Evolutionary conservation across 345 rosid genomes (phyloP), one percentile per base, ranked within the genome.

Genomic region (thale cress (Arabidopsis thaliana)): DNA sequence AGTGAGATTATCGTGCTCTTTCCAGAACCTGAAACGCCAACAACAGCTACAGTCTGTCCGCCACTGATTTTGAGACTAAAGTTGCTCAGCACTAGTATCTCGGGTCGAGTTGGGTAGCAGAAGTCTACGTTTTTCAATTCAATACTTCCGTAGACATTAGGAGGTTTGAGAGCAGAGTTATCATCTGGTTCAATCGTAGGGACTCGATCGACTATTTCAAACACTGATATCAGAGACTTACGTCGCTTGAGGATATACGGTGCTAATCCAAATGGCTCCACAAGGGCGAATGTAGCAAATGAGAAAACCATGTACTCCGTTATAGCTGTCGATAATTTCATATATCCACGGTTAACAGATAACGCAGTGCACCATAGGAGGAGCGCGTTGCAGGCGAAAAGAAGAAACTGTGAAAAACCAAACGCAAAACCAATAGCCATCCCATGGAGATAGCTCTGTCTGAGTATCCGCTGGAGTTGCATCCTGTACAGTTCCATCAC

Each of bases 121-220:
- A 95, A 95, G 82, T 95, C 99, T 10, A 95, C 85, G 83, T 89
- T 90, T 80, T 86, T 95, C 85, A 92, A 83, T 80, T 95, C 99
- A 40, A 95, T 90, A 84, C 98, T 90, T 72, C 99, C 99, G 73
- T 90, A 95, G 37, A 93, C 97, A 82, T 90, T 95, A 20, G 97
- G 89, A 32, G 98, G 99, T 72, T 88, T 92, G 83, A 92, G 70
- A 28, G 99, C 97, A 57, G 91, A 81, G 81, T 66, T 85, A 78
- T 92, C 98, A 86, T 95, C 99, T n/a, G 99, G 99, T 23, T 95
- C 99, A n/a, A 95, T 89, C 73, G 83, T 86, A 38, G 99, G 99
- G 65, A 82, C 96, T 55, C 98, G 84, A 63, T 95, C 97, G 73
- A 92, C 92, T 71, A 95, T 95, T 78, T 92, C 99, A 80, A 95